A percentile compares a stretch with the other conserved stretches of the same genome.
Conservation (phyloP, 1,284 basidiomycete genomes). For the Microbotryum intermedium region DNA sequence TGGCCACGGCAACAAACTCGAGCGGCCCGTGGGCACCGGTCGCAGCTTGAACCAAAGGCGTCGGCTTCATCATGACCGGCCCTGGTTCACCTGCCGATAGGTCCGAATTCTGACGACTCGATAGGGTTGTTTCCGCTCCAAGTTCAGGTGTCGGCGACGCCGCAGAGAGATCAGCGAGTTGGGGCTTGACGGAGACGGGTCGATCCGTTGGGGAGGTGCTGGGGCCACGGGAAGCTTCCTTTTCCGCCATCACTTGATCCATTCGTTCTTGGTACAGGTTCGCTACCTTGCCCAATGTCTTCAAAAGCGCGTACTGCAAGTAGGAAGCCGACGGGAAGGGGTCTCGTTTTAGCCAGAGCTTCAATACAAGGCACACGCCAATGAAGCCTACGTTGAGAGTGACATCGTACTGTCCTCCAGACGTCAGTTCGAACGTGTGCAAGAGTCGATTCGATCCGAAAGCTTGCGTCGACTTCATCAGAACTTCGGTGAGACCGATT, state of each 20-base stretch:
- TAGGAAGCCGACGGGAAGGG: too few relatives aligned
- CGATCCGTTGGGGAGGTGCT: not conserved
- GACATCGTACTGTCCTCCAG: conserved; percentile 21
- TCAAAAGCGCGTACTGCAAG: conserved; percentile 7
- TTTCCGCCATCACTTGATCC: not conserved
- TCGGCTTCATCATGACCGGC: conserved; percentile 10
- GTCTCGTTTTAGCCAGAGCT: not conserved
- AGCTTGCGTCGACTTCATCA: conserved; percentile 18
- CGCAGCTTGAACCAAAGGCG: not conserved
- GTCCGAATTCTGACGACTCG: not conserved
- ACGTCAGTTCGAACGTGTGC: conserved; percentile 23
- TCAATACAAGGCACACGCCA: too few relatives aligned
- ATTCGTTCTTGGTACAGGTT: conserved; percentile 5
- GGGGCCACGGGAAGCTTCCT: not conserved
- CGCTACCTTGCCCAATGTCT: conserved; percentile 5
- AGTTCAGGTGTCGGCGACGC: not conserved
- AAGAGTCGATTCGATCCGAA: conserved; percentile 2
- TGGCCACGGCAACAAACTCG: conserved; percentile 8
- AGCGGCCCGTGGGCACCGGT: not conserved
- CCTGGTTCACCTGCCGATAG: not conserved
- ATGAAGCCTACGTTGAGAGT: conserved; percentile 16
- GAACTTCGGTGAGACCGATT: conserved; percentile 15
- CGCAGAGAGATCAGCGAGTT: not conserved
- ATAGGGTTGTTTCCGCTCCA: not conserved
- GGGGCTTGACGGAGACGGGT: not conserved